Base-by-base conservation (phyloP, 768 basidiomycete genomes). In the Pulveroboletus sp. region DNA sequence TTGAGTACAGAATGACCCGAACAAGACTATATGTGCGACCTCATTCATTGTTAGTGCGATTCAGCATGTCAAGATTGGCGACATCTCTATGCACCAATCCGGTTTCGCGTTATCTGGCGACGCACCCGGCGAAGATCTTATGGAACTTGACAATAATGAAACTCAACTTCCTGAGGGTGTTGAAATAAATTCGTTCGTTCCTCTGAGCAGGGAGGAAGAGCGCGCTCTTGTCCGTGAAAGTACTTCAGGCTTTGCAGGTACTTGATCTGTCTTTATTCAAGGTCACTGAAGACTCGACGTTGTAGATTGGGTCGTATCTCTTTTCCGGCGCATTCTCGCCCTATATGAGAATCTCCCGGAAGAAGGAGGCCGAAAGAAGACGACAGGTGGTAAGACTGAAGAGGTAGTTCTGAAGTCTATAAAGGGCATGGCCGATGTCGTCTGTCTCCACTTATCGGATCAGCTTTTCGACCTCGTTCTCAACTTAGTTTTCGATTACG, bases 271-370 rank as follows among this genome's bases (percentile, higher is more conserved):
- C 26, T 43, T 38, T 40, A 33, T 17, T 49, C n/a, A 11, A 37
- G 21, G 18, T 14, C 9, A 11, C 11, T 28, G 44, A 36, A 41
- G 6, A 42, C 35, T 56, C 28, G 60, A 30, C 8, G 31, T 40
- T 51, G 11, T 51, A 89, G 90, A 88, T 61, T 92, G 90, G 89
- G 83, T 91, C 11, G 78, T 77, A 0, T 81, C 84, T 18, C 78
- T 92, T 28, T 84, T 92, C 60, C 76, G 87, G 14, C 80, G 89
- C 9, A 81, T 92, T 45, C 74, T 92, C 46, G 80, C 88, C 1
- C 70, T 97, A 17, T 94, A 87, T 62, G 90, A 93, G 71, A 94
- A 95, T 63, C 73, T 98, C 5, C 94, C 94, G 0, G 95, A 98
- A 65, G 94, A 95, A 69, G 93, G 90, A 10, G 95, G 95, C 5